Evolutionary conservation across 2,329 filamentous ascomycete species (phyloP).

Genomic region (Hyphodiscus sp.): DNA sequence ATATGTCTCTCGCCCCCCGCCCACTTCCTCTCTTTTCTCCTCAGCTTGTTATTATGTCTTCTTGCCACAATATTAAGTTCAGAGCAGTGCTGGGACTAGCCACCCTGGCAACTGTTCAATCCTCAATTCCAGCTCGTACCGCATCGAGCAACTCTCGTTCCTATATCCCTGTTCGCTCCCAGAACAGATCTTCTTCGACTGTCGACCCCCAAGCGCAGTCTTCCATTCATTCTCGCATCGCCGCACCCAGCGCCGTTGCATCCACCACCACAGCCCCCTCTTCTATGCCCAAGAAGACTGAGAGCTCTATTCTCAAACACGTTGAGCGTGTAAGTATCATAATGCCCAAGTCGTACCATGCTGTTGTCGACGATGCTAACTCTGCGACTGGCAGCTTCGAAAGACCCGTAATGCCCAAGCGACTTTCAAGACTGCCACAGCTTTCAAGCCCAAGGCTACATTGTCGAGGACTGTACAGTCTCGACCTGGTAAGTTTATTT

Average conservation of each 20-base stretch:
- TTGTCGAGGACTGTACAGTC: slow-evolving; percentile 1
- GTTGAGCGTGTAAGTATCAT: slow-evolving; percentile 9
- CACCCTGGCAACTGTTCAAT: not conserved
- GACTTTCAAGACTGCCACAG: slow-evolving; percentile 4
- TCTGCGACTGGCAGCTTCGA: slow-evolving; percentile 6
- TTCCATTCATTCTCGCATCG: not conserved
- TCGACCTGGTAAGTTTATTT: not conserved
- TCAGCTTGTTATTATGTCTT: slow-evolving; percentile 7
- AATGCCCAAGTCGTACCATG: not conserved
- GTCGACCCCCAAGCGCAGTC: slow-evolving; percentile 4
- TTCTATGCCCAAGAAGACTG: slow-evolving; percentile 9
- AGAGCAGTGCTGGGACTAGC: not conserved
- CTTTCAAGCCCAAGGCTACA: slow-evolving; percentile 3
- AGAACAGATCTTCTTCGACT: slow-evolving; percentile 1
- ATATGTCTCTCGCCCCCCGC: not conserved
- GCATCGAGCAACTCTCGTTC: slow-evolving; percentile 3
- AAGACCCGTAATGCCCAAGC: slow-evolving; percentile 3
- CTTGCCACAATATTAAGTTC: slow-evolving; percentile 1
- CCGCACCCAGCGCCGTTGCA: not conserved
- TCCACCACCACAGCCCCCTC: not conserved
- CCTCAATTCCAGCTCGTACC: slow-evolving; percentile 4
- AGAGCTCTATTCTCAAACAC: slow-evolving; percentile 5
- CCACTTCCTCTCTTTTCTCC: slow-evolving; percentile 2
- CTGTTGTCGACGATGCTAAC: slow-evolving; percentile 1
- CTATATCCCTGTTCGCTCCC: slow-evolving; percentile 3